Conservation (phyloP, 179 eudicot species). For the Gypsophila paniculata region DNA sequence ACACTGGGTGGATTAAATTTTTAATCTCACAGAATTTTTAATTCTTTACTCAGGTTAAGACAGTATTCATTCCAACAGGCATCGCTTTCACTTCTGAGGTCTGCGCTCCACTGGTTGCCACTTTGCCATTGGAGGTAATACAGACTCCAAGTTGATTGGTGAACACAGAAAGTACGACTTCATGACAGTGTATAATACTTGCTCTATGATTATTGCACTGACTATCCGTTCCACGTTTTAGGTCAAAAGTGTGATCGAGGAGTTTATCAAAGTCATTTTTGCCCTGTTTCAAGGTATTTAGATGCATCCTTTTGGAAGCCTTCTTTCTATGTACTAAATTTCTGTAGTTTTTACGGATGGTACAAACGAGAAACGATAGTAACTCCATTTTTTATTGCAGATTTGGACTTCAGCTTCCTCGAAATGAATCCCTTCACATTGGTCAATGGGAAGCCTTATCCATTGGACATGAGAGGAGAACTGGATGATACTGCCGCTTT, state of each 20-base stretch:
- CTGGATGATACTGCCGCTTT: constrained; percentile 93
- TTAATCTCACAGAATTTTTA: not conserved
- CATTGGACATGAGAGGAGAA: constrained; percentile 92
- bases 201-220: constrained; percentile 12
- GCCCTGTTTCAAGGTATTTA: constrained; percentile 29
- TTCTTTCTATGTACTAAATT: not conserved
- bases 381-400: constrained; percentile 30
- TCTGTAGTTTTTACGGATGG: not conserved
- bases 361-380: not conserved
- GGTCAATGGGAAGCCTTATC: constrained; percentile 75
- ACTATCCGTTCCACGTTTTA: constrained; percentile 14
- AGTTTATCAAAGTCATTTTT: constrained; percentile 47
- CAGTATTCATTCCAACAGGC: constrained; percentile 67
- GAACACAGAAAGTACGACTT: not conserved
- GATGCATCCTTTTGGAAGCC: not conserved
- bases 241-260: constrained; percentile 56
- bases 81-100: constrained; percentile 49
- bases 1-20: not conserved
- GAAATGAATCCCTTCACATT: constrained; percentile 92
- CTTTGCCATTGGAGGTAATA: constrained; percentile 76
- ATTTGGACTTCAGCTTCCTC: constrained; percentile 83
- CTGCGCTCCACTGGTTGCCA: constrained; percentile 81
- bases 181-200: not conserved
- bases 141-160: not conserved
- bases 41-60: constrained; percentile 54